Conservation (phyloP, 371 early-diverging fungal species). For the Circinella umbellata region DNA sequence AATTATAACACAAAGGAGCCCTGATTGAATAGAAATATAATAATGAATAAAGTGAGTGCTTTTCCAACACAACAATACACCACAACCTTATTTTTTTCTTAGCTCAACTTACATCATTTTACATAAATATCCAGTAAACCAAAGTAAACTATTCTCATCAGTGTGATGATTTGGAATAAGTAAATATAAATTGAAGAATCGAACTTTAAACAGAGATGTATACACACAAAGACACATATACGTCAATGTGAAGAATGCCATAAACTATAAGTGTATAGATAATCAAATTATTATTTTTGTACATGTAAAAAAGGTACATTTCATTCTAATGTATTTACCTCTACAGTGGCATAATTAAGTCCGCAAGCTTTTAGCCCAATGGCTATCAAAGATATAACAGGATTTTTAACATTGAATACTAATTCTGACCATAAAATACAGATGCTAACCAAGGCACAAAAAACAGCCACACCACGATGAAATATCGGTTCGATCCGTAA, state of each 20-base stretch:
- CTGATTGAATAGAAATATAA: conserved; percentile 31
- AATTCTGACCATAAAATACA: conserved; percentile 92
- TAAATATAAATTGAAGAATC: conserved; percentile 81
- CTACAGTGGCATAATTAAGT: conserved; percentile 59
- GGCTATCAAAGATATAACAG: conserved; percentile 64
- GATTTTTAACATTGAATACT: conserved; percentile 72
- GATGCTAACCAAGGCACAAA: conserved; percentile 67
- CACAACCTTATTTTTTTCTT: no score
- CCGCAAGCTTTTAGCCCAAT: conserved; percentile 48
- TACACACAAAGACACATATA: conserved; percentile 95
- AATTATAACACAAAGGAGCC: conserved; percentile 95
- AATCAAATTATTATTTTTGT: no score
- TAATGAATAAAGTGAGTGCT: no score
- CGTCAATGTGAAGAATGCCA: conserved; percentile 76
- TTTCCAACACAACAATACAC: no score
- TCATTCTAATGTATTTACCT: conserved; percentile 38
- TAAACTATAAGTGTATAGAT: conserved; percentile 51
- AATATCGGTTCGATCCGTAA: conserved; percentile 70
- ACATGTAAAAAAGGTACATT: no score
- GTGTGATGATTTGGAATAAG: conserved; percentile 92
- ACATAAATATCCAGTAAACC: conserved; percentile 90
- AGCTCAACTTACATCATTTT: conserved; percentile 65
- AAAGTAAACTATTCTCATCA: conserved; percentile 86
- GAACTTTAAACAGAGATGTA: conserved; percentile 85
- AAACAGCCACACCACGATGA: conserved; percentile 60